Base-by-base conservation (phyloP, 176 grass and related monocot species). In the Metroxylon sagu region DNA sequence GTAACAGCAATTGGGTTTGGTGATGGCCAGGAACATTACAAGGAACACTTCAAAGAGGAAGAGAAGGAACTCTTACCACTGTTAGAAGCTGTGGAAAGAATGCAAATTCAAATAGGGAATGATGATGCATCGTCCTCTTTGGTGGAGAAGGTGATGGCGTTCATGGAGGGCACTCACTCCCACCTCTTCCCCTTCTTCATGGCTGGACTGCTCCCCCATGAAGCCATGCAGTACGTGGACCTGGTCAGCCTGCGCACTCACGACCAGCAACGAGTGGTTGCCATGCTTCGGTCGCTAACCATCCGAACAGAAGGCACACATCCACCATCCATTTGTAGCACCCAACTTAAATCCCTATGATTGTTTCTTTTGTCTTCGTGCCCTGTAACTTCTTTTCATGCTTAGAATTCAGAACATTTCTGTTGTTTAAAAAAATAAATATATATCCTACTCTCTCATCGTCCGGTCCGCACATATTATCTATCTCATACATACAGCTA, bases 101-200 rank as follows among this genome's bases (percentile, higher is more conserved):
- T 71, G 75, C 84, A 83, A 54, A 66, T 70, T 50, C 82, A 88
- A 61, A 84, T 92, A 56, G 85, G 71, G 1, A 72, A 72, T 10
- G 67, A 81, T 48, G 69, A 74, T 65, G 82, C 77, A 29, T 87
- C 90, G 25, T 75, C 79, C 0, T 72, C 66, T 4, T 92, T 84
- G 81, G 82, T 68, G 30, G 83, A 85, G 0, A 78, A 89, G 53
- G 61, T 79, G 0, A 56, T 92, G 57, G 56, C 26, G 59, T 64
- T 65, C 10, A 98, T 88, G 71, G 93, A 92, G 70, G 72, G 76
- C 56, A 98, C 82, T 15, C 93, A 98, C 72, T 98, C 88, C 2
- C 80, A 68, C 48, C 87, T 92, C 66, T 92, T 98, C 52, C 73
- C 93, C 6, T 89, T 92, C 71, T 90, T 98, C 81, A 89, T 98